Evolutionary conservation across 1,139 yeast genomes (phyloP).

Genomic region (Diutina mesorugosa): DNA sequence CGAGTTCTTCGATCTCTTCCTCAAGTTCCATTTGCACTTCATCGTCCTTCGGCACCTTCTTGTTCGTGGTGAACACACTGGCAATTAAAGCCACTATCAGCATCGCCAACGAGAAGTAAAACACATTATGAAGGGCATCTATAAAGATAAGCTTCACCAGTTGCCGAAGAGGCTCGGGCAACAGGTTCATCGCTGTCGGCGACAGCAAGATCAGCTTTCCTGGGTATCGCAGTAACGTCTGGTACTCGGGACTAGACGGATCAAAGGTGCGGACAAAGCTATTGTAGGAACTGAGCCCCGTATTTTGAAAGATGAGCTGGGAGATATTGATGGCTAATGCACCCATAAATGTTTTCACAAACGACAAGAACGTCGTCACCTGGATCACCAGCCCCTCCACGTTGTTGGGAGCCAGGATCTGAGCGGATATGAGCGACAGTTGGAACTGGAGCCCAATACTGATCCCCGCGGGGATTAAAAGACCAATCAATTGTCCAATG

Average conservation of each 20-base stretch:
- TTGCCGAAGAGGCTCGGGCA: constrained; percentile 13
- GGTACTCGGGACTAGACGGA: background rate
- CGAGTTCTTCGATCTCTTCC: constrained; percentile 5
- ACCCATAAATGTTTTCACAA: constrained; percentile 35
- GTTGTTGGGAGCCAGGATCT: constrained; percentile 39
- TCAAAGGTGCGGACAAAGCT: background rate
- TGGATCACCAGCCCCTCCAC: constrained; percentile 37
- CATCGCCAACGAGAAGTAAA: constrained; percentile 25
- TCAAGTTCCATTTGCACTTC: constrained; percentile 13
- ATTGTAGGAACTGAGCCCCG: constrained; percentile 4
- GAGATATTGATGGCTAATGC: constrained; percentile 33
- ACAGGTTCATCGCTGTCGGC: constrained; percentile 15
- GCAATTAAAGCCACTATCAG: constrained; percentile 17
- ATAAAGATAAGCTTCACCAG: constrained; percentile 19
- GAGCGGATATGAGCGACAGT: constrained; percentile 36
- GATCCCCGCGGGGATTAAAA: constrained; percentile 39
- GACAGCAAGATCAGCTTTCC: constrained; percentile 14
- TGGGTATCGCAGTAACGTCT: constrained; percentile 6
- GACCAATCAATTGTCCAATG: constrained; percentile 33
- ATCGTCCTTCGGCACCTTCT: constrained; percentile 21
- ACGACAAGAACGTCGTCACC: constrained; percentile 35
- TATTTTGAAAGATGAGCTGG: constrained; percentile 29
- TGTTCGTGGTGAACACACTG: constrained; percentile 23
- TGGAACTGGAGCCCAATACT: constrained; percentile 45
- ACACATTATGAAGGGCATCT: constrained; percentile 26